Conservation (phyloP, 306 rosid species). For the Cicer arietinum region DNA sequence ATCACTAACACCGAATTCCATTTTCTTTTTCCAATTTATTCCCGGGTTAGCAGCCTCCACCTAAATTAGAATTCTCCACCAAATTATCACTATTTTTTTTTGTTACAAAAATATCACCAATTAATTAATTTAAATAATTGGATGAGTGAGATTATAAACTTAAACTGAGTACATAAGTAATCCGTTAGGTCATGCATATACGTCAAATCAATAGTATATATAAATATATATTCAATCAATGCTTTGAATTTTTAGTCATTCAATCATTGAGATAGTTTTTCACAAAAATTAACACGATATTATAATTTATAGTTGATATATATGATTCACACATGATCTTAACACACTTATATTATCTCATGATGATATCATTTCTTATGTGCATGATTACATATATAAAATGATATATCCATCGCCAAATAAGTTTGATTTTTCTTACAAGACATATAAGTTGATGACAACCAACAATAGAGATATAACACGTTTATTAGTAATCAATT, state of each 20-base stretch:
- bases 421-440: too few relatives aligned
- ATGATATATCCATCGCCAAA: not conserved
- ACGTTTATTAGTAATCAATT: not conserved
- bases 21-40: too few relatives aligned
- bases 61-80: not conserved
- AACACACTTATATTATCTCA: too few relatives aligned
- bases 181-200: not conserved
- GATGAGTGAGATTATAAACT: not conserved
- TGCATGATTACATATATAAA: constrained; percentile 1
- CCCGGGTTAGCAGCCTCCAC: not conserved
- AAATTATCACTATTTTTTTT: too few relatives aligned
- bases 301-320: not conserved
- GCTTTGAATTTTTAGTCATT: constrained; percentile 22
- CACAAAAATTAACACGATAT: not conserved
- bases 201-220: not conserved
- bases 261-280: constrained; percentile 36
- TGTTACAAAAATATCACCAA: not conserved
- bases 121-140: not conserved
- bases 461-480: not conserved
- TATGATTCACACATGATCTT: not conserved
- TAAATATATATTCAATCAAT: not conserved
- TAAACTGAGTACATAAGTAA: not conserved
- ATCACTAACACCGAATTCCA: too few relatives aligned
- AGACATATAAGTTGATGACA: constrained; percentile 26
- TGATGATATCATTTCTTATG: not conserved